Conservation (phyloP, 768 basidiomycete species). For the Scleroderma bovista region DNA sequence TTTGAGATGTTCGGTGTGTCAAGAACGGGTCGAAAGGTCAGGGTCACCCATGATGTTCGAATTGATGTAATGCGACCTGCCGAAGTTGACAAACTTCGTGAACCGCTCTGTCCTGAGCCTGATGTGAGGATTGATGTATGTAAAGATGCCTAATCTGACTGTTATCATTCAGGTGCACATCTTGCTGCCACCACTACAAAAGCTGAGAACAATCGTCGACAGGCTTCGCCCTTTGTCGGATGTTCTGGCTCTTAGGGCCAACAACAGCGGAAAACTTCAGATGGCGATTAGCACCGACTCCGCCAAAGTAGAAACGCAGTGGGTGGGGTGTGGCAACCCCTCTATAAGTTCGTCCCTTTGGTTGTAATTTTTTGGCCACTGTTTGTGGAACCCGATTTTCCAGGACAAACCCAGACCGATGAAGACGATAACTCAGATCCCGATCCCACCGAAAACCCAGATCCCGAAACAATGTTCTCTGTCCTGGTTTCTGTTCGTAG, state of each 20-base stretch:
- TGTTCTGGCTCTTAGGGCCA: constrained; percentile 63
- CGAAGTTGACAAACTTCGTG: constrained; percentile 66
- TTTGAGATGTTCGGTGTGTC: constrained; percentile 70
- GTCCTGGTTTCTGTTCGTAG: constrained; percentile 69
- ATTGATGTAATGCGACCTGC: constrained; percentile 75
- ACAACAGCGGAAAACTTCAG: constrained; percentile 51
- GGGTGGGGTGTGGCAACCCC: constrained; percentile 70
- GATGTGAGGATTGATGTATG: constrained; percentile 46
- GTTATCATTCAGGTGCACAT: constrained; percentile 56
- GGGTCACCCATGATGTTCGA: constrained; percentile 73
- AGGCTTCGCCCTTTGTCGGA: constrained; percentile 67
- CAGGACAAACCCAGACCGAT: constrained; percentile 22
- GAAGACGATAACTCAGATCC: constrained; percentile 31
- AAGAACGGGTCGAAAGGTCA: constrained; percentile 55
- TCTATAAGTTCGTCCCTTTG: constrained; percentile 36
- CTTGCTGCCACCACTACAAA: constrained; percentile 66
- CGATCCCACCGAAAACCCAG: constrained; percentile 34
- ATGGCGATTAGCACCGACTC: constrained; percentile 59
- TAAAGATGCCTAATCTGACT: not conserved
- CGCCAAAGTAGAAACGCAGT: constrained; percentile 75
- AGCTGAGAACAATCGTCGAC: constrained; percentile 76
- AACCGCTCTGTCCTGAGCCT: constrained; percentile 83
- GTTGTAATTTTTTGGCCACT: not conserved
- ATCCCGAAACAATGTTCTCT: constrained; percentile 54
- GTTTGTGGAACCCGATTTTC: constrained; percentile 7